A percentile compares a stretch with the other conserved stretches of the same genome.
Evolutionary conservation across 305 asterid species (phyloP).

Genomic region (Coffea humblotiana): DNA sequence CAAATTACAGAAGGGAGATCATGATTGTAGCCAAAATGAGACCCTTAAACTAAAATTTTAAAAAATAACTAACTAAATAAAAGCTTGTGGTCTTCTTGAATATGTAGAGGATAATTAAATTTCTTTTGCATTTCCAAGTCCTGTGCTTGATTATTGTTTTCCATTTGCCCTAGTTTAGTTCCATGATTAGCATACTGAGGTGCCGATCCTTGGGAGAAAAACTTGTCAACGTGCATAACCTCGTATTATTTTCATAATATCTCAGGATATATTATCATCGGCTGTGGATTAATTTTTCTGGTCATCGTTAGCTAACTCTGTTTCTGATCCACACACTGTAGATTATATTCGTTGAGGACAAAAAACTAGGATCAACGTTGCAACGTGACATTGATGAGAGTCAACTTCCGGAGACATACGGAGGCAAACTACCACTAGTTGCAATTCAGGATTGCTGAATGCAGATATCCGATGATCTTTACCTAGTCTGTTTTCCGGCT

Average conservation of each 20-base stretch:
- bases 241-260: background rate
- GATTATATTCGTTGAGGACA: conserved; percentile 63
- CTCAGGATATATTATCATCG: background rate
- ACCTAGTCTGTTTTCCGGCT: background rate
- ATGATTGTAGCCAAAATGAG: background rate
- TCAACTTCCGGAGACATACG: conserved; percentile 62
- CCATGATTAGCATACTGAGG: background rate
- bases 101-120: background rate
- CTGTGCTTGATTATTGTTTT: background rate
- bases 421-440: conserved; percentile 57
- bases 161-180: background rate
- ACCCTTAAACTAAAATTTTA: background rate
- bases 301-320: conserved; percentile 5
- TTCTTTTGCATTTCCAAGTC: background rate
- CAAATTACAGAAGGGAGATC: background rate
- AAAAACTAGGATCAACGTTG: conserved; percentile 48
- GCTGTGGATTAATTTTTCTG: background rate
- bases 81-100: background rate
- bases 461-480: background rate
- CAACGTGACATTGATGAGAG: conserved; percentile 55
- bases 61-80: background rate
- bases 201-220: too few relatives aligned
- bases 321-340: conserved; percentile 28
- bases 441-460: conserved; percentile 66
- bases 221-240: background rate